Percentiles rank a stretch among this genome's conserved stretches.
Conservation (phyloP, 768 basidiomycete species). For the Clathrus columnatus region DNA sequence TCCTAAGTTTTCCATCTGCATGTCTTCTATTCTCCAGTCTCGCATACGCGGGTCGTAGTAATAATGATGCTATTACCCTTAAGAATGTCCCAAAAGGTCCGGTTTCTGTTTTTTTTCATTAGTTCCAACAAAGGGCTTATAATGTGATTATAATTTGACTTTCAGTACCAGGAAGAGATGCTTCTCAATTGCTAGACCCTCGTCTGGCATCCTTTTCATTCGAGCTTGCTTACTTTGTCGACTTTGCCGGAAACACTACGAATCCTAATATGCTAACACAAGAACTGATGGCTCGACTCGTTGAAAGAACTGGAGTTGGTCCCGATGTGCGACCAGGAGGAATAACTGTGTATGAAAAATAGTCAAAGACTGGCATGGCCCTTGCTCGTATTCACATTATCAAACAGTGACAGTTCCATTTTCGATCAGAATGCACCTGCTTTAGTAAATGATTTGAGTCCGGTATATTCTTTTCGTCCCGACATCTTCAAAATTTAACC, state of each 20-base stretch:
- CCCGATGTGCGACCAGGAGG: constrained; percentile 24
- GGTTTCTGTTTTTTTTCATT: background rate
- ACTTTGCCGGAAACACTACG: constrained; percentile 22
- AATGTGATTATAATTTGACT: background rate
- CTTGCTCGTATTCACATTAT: background rate
- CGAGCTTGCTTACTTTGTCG: constrained; percentile 22
- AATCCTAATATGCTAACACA: constrained; percentile 23
- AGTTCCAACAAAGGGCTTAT: background rate
- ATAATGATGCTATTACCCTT: no score
- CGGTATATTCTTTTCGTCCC: constrained; percentile 12
- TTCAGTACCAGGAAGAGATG: background rate
- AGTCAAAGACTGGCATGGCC: background rate
- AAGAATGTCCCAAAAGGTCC: background rate
- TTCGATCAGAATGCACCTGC: constrained; percentile 18
- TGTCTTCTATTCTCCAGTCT: no score
- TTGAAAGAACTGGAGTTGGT: constrained; percentile 20
- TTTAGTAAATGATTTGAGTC: constrained; percentile 17
- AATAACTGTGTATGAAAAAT: constrained; percentile 19
- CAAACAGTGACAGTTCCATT: constrained; percentile 19
- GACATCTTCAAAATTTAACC: background rate
- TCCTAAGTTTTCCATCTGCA: no score
- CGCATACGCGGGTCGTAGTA: no score
- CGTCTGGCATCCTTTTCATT: constrained; percentile 21
- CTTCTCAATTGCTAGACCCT: constrained; percentile 18
- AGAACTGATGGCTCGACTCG: constrained; percentile 19